Evolutionary conservation across 2,329 filamentous ascomycete species (phyloP).

Genomic region (Myriosclerotinia curreyana): DNA sequence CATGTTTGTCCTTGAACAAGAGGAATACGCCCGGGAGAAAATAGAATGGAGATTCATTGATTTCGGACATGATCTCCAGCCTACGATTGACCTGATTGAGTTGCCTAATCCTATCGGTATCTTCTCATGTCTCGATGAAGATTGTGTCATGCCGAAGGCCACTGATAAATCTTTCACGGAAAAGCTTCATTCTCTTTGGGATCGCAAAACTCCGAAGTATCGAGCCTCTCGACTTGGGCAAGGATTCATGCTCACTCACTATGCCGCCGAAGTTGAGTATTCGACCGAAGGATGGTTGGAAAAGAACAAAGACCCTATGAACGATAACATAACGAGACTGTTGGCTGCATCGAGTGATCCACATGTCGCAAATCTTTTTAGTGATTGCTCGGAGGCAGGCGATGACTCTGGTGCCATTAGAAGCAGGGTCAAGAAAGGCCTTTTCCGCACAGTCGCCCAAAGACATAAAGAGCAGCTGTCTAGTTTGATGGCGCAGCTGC

Average conservation of each 20-base stretch:
- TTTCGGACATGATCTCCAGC: slow-evolving; percentile 94
- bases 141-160: slow-evolving; percentile 98
- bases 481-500: slow-evolving; percentile 89
- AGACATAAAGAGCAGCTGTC: slow-evolving; percentile 97
- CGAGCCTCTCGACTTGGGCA: slow-evolving; percentile 81
- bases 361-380: slow-evolving; percentile 81
- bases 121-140: slow-evolving; percentile 96
- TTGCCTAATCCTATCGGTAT: slow-evolving; percentile 96
- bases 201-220: slow-evolving; percentile 93
- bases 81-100: slow-evolving; percentile 96
- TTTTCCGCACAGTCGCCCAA: slow-evolving; percentile 95
- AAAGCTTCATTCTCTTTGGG: slow-evolving; percentile 95
- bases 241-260: slow-evolving; percentile 94
- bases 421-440: slow-evolving; percentile 90
- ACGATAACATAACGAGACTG: slow-evolving; percentile 92
- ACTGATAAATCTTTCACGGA: slow-evolving; percentile 97
- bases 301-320: slow-evolving; percentile 98
- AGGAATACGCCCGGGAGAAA: slow-evolving; percentile 94
- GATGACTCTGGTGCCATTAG: slow-evolving; percentile 66
- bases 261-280: slow-evolving; percentile 97
- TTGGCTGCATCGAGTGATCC: slow-evolving; percentile 77
- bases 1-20: slow-evolving; percentile 98
- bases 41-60: slow-evolving; percentile 99
- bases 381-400: slow-evolving; percentile 79
- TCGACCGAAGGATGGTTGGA: slow-evolving; percentile 93